Evolutionary conservation across 192 early-diverging fungal species (phyloP).

Genomic region (Spizellomyces sp.): DNA sequence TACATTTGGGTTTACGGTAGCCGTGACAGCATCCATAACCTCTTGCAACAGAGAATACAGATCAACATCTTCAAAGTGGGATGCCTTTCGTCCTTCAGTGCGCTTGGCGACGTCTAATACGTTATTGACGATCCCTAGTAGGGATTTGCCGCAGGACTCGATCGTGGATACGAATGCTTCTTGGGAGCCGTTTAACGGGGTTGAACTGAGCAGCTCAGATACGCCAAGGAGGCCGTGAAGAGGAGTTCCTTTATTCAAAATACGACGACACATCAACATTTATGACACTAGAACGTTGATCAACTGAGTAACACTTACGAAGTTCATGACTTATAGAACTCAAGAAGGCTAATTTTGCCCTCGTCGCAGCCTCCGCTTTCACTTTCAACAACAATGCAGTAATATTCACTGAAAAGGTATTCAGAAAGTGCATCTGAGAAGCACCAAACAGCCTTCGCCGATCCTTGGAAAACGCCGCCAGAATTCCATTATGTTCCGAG

Average conservation of each 20-base stretch:
- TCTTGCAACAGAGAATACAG: slow-evolving; percentile 26
- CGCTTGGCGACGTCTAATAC: slow-evolving; percentile 43
- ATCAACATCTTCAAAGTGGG: slow-evolving; percentile 4
- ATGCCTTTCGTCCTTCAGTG: not conserved
- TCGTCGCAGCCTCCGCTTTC: slow-evolving; percentile 49
- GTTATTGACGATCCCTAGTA: slow-evolving; percentile 43
- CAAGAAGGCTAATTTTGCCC: slow-evolving; percentile 53
- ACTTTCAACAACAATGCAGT: slow-evolving; percentile 44
- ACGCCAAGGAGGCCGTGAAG: slow-evolving; percentile 55
- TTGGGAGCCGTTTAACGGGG: slow-evolving; percentile 30
- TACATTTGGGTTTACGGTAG: slow-evolving; percentile 11
- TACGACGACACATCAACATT: too few relatives aligned
- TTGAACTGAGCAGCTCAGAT: slow-evolving; percentile 42
- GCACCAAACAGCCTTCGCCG: slow-evolving; percentile 40
- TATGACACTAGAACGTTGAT: too few relatives aligned
- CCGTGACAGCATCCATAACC: slow-evolving; percentile 19
- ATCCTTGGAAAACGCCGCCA: slow-evolving; percentile 38
- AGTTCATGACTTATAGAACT: slow-evolving; percentile 35
- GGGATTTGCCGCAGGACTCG: slow-evolving; percentile 37
- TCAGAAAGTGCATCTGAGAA: slow-evolving; percentile 48
- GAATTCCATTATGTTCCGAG: slow-evolving; percentile 1
- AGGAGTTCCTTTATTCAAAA: slow-evolving; percentile 36
- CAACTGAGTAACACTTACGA: too few relatives aligned
- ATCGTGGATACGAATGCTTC: slow-evolving; percentile 40
- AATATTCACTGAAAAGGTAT: slow-evolving; percentile 52